phyloP scores from a whole-genome alignment of 306 rosid species.

The Inga oerstediana region DNA sequence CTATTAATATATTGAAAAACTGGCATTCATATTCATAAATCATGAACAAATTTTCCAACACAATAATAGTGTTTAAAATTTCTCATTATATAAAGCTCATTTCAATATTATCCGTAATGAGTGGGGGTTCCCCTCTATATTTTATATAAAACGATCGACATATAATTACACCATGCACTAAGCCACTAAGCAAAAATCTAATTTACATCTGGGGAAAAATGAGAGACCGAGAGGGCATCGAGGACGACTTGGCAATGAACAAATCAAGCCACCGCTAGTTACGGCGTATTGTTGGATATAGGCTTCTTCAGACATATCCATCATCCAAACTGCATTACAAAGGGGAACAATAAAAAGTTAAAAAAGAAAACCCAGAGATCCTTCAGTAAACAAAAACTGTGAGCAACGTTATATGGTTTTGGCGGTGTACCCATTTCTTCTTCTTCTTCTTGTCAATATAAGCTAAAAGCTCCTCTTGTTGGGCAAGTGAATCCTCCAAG shows the following conservation, averaged over 20 bases:
- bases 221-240: neutral
- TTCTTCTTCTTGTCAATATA: constrained; percentile 75
- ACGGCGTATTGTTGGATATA: neutral
- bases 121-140: neutral
- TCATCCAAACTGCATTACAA: constrained; percentile 66
- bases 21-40: neutral
- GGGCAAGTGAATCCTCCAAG: constrained; percentile 68
- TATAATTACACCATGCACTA: neutral
- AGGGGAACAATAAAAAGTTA: neutral
- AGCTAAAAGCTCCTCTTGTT: constrained; percentile 67
- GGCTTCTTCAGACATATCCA: neutral
- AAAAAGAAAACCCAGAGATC: neutral
- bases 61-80: neutral
- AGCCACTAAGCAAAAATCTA: neutral
- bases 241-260: neutral
- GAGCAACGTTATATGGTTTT: constrained; percentile 4
- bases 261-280: constrained; percentile 3
- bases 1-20: neutral
- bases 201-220: neutral
- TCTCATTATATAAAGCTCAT: neutral
- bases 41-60: neutral
- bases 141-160: neutral
- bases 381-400: neutral
- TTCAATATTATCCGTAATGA: neutral
- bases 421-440: constrained; percentile 60